Evolutionary conservation across 148 eudicot species (phyloP).

Genomic region (Rhododendron molle): DNA sequence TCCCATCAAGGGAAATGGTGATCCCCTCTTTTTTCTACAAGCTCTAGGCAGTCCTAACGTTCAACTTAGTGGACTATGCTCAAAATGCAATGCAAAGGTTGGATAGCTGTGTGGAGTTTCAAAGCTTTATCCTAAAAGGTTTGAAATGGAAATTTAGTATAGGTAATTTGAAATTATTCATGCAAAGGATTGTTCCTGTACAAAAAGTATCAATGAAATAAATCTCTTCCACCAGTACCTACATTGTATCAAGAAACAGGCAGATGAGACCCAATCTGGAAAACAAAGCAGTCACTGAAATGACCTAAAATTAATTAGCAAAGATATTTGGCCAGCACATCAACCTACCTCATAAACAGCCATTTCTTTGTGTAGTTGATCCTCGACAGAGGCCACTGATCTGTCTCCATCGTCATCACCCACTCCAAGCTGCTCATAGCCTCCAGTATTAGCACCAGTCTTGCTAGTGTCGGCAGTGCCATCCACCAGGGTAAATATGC

Average conservation of each 20-base stretch:
- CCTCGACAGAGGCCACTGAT: constrained; percentile 85
- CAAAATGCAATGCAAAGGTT: not conserved
- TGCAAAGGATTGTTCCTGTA: not conserved
- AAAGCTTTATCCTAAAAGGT: not conserved
- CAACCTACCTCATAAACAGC: constrained; percentile 81
- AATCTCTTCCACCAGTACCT: not conserved
- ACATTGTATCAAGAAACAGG: not conserved
- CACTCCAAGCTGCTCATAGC: constrained; percentile 62
- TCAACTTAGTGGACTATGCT: not conserved
- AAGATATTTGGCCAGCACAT: not conserved
- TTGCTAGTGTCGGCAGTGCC: constrained; percentile 45
- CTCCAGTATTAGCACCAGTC: constrained; percentile 37
- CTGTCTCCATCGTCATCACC: constrained; percentile 84
- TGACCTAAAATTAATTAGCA: not conserved
- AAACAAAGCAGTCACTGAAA: not conserved
- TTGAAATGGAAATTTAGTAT: not conserved
- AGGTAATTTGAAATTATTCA: not conserved
- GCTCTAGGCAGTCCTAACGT: not conserved
- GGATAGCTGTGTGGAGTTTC: not conserved
- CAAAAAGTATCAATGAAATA: not conserved
- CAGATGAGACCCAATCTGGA: not conserved
- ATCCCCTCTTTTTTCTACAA: not conserved
- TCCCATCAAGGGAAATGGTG: not conserved
- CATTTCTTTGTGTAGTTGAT: constrained; percentile 92
- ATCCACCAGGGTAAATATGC: constrained; percentile 65